These are phyloP conservation scores for Pulveroboletus frians DNA, from an alignment of 768 basidiomycete species.

Conservation along the genomic window DNA sequence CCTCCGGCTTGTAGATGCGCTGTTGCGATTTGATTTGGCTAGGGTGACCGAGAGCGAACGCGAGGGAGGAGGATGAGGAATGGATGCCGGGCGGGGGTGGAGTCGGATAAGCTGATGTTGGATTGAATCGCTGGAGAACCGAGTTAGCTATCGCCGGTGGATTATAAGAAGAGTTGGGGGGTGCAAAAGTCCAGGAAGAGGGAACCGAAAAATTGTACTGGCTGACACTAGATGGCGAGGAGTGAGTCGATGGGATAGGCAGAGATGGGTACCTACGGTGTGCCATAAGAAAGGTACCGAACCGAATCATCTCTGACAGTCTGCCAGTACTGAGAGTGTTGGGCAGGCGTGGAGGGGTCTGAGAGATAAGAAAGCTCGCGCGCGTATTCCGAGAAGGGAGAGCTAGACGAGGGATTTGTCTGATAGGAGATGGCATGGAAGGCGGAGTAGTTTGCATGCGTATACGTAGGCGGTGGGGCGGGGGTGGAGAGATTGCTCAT, in stretches of 20 bases:
- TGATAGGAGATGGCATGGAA: slow-evolving; percentile 26
- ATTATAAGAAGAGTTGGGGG: slow-evolving; percentile 48
- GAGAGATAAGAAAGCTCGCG: slow-evolving; percentile 55
- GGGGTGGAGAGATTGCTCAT: slow-evolving; percentile 54
- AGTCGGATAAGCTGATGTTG: slow-evolving; percentile 65
- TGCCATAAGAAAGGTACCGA: slow-evolving; percentile 50
- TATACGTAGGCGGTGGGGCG: slow-evolving; percentile 58
- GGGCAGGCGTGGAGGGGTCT: slow-evolving; percentile 38
- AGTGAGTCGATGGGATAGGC: slow-evolving; percentile 1
- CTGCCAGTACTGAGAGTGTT: slow-evolving; percentile 61
- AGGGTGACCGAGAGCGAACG: slow-evolving; percentile 59
- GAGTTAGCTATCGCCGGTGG: slow-evolving; percentile 58
- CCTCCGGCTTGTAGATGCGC: slow-evolving; percentile 44
- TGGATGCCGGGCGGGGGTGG: slow-evolving; percentile 60
- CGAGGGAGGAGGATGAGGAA: slow-evolving; percentile 69
- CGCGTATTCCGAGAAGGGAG: slow-evolving; percentile 66
- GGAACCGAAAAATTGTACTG: slow-evolving; percentile 32
- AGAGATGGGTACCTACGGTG: slow-evolving; percentile 38
- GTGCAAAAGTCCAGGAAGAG: slow-evolving; percentile 39
- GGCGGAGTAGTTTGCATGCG: slow-evolving; percentile 41
- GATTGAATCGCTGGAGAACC: slow-evolving; percentile 56
- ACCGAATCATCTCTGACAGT: slow-evolving; percentile 55
- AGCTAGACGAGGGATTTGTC: slow-evolving; percentile 35
- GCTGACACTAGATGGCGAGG: slow-evolving; percentile 12
- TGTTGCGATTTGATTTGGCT: slow-evolving; percentile 24